A percentile compares a stretch with the other conserved stretches of the same genome.
Evolutionary conservation across 208 protist genomes (phyloP).

Genomic region (Porcisia deanei): DNA sequence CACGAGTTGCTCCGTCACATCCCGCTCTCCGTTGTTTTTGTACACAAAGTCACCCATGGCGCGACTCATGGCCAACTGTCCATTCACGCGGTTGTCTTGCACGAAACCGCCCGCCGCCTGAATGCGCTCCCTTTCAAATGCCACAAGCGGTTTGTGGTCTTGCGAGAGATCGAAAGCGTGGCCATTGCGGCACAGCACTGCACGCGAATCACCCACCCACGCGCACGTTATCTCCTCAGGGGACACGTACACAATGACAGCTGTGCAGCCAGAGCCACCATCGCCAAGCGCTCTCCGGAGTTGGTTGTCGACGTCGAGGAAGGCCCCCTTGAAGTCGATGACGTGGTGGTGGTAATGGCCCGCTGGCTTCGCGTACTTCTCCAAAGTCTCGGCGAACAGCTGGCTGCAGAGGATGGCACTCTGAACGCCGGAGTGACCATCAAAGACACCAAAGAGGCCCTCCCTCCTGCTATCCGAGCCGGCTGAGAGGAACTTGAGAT

Average conservation of each 20-base stretch:
- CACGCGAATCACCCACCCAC: conserved; percentile 93
- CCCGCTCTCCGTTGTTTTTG: conserved; percentile 63
- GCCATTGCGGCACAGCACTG: conserved; percentile 82
- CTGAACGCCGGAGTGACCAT: conserved; percentile 78
- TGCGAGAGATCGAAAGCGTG: conserved; percentile 75
- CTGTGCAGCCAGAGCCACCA: conserved; percentile 72
- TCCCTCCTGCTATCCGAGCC: conserved; percentile 43
- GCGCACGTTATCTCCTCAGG: conserved; percentile 77
- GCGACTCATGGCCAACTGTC: conserved; percentile 93
- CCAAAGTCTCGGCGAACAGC: conserved; percentile 38
- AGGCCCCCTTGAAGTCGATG: conserved; percentile 71
- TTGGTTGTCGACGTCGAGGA: conserved; percentile 68
- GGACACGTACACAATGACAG: conserved; percentile 72
- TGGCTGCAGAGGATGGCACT: conserved; percentile 46
- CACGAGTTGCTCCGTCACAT: conserved; percentile 69
- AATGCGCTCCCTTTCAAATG: conserved; percentile 82
- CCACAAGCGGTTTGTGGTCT: conserved; percentile 93
- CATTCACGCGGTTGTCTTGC: conserved; percentile 93
- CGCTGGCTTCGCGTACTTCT: conserved; percentile 27
- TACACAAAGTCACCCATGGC: conserved; percentile 95
- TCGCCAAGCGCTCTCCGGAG: conserved; percentile 31
- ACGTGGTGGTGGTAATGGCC: conserved; percentile 18
- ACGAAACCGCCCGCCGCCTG: conserved; percentile 84
- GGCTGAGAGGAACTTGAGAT: conserved; percentile 46
- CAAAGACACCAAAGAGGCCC: conserved; percentile 86